Conservation (phyloP, 257 asterid species). For the Petunia secreta region DNA sequence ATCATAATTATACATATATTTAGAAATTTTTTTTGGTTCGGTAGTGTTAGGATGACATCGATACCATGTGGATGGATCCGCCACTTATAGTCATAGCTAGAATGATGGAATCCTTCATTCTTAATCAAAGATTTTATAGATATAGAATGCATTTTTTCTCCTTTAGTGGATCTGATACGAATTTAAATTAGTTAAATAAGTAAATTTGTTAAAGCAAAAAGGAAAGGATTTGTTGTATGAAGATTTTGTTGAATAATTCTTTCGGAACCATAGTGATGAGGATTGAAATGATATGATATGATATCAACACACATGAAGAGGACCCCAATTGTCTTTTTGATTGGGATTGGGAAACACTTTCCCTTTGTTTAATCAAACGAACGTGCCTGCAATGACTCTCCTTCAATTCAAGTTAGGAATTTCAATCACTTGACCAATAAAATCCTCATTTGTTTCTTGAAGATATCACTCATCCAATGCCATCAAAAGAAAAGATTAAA, state of each 20-base stretch:
- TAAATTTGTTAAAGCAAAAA: too few relatives aligned
- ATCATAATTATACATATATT: too few relatives aligned
- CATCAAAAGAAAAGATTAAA: not conserved
- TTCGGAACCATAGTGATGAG: not conserved
- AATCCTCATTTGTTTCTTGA: not conserved
- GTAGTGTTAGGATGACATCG: too few relatives aligned
- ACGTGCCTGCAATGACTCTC: constrained; percentile 11
- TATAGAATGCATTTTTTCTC: too few relatives aligned
- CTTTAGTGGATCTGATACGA: too few relatives aligned
- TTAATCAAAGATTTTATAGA: too few relatives aligned
- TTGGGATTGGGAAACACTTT: not conserved
- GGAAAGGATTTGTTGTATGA: not conserved
- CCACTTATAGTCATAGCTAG: too few relatives aligned
- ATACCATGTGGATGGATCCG: too few relatives aligned
- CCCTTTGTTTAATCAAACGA: not conserved
- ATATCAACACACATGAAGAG: constrained; percentile 9
- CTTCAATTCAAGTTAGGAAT: not conserved
- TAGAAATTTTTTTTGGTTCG: too few relatives aligned
- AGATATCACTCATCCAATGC: not conserved
- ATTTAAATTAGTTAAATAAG: too few relatives aligned
- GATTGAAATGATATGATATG: constrained; percentile 15
- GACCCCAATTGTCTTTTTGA: not conserved
- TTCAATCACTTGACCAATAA: constrained; percentile 9
- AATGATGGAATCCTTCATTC: too few relatives aligned
- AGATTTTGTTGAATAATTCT: not conserved